Evolutionary conservation across 257 asterid genomes (phyloP).

Genomic region (Striga asiatica): DNA sequence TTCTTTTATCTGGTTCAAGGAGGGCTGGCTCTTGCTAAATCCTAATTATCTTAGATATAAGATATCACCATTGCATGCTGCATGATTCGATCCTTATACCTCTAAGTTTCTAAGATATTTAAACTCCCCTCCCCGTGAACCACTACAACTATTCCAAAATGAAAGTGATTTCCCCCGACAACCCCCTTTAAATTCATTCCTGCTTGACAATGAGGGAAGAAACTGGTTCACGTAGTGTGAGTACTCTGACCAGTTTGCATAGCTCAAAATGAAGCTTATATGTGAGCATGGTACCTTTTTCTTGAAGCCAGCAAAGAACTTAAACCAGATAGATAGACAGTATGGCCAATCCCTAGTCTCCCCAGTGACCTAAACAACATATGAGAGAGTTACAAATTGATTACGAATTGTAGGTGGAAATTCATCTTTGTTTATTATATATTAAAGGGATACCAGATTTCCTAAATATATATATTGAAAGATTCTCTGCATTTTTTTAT

Average conservation of each 20-base stretch:
- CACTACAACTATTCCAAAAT: too few relatives aligned
- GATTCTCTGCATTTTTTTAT: neutral
- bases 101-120: too few relatives aligned
- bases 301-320: slow-evolving; percentile 41
- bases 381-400: neutral
- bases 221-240: too few relatives aligned
- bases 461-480: neutral
- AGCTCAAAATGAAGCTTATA: slow-evolving; percentile 2
- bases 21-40: too few relatives aligned
- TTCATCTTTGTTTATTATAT: neutral
- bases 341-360: slow-evolving; percentile 63
- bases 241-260: too few relatives aligned
- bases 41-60: too few relatives aligned
- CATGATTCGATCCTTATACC: too few relatives aligned
- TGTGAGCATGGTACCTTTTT: slow-evolving; percentile 32
- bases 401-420: neutral
- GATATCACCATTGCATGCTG: too few relatives aligned
- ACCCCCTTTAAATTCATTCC: neutral
- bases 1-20: too few relatives aligned
- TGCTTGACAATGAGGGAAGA: neutral
- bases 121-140: too few relatives aligned
- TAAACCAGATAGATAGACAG: slow-evolving; percentile 68
- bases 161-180: too few relatives aligned
- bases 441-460: neutral
- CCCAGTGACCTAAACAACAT: slow-evolving; percentile 63